Evolutionary conservation across 2,329 filamentous ascomycete genomes (phyloP), one percentile per base, ranked within the genome.

Genomic region (Claviceps quebecensis): DNA sequence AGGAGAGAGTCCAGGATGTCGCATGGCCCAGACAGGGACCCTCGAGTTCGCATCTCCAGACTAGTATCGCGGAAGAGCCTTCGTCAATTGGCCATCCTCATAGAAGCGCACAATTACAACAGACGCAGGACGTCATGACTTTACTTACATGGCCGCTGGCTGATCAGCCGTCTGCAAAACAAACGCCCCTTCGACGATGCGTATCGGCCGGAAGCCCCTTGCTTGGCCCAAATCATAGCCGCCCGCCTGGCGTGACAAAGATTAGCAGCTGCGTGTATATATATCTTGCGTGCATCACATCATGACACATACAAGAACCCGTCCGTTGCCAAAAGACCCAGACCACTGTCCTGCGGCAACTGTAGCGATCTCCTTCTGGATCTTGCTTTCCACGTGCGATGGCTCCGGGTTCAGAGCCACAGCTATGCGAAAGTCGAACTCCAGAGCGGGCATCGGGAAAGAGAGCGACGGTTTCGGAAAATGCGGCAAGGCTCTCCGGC

Each of bases 361-460:
- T 13, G 72, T 72, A 29, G 73, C 72, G 60, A 74, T 74, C 56
- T 76, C 74, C 53, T 73, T 69, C 52, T 69, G 65, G 37, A 67
- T 69, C 48, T 70, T 66, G 13, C 63, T 60, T 34, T 72, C 72
- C 40, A 75, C 66, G 22, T 66, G 65, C 11, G 73, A 67, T 36
- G 67, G 63, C 48, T 69, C 67, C 17, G 69, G 68, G 54, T 71
- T 69, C 29, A 75, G 62, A 17, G 62, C 64, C 14, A 75, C 72
- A 41, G 70, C 69, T 60, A 77, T 70, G 51, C 72, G 71, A 56
- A 76, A 75, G 57, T 76, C 73, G 45, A 75, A 72, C 48, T 67
- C 67, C 48, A 75, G 66, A 39, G 64, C 66, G 5, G 73, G 72
- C 57, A 69, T 67, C 14, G 73, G 72, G 48, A 76, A 67, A 4